Conservation (phyloP, 306 rosid species). For the Dryas octopetala region DNA sequence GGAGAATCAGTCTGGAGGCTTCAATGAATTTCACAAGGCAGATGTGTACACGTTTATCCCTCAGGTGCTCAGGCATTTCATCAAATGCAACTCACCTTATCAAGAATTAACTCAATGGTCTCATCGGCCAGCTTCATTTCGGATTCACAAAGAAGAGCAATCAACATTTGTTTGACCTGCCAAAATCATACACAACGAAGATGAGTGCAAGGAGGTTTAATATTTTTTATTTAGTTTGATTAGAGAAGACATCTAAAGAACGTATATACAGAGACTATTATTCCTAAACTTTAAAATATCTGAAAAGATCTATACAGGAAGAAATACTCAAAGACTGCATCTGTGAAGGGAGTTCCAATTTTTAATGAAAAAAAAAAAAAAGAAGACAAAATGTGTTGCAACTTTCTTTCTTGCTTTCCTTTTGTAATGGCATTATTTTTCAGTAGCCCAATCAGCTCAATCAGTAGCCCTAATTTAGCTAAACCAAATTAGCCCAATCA, state of each 20-base stretch:
- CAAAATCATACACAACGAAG: conserved; percentile 9
- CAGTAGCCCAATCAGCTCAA: not conserved
- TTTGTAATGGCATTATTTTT: not conserved
- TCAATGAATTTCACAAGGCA: not conserved
- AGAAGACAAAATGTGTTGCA: not conserved
- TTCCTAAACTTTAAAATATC: not conserved
- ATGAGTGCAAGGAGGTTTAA: not conserved
- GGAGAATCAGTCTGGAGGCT: not conserved
- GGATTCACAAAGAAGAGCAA: conserved; percentile 83
- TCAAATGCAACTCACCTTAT: conserved; percentile 52
- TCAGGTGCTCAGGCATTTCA: not conserved
- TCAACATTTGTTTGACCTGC: conserved; percentile 88
- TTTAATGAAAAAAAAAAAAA: not conserved
- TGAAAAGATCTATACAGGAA: not conserved
- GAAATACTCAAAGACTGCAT: not conserved
- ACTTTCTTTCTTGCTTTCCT: not conserved
- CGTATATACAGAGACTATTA: not conserved
- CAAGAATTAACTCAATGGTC: conserved; percentile 65
- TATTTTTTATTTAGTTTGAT: not conserved
- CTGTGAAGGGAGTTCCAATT: not conserved
- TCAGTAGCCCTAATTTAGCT: no score
- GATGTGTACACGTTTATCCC: not conserved
- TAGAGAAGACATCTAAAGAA: not conserved
- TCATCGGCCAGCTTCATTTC: conserved; percentile 83
- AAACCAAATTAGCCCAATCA: no score